Conservation (phyloP, 2,329 filamentous ascomycete species). For the Fusarium sp. region DNA sequence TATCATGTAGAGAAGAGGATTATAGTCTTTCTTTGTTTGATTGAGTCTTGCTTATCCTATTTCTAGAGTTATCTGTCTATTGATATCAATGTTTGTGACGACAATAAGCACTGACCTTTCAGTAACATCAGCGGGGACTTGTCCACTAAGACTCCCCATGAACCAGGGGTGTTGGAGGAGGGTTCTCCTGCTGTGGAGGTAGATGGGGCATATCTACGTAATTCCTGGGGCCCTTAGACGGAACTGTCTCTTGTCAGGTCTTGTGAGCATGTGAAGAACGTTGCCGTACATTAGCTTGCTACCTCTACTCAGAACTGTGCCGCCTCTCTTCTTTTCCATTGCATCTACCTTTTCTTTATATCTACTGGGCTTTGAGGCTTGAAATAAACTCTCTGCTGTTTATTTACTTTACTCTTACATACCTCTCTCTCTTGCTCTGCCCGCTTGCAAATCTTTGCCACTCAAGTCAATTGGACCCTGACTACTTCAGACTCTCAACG, state of each 20-base stretch:
- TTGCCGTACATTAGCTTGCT: conserved; percentile 2
- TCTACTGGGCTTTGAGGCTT: conserved; percentile 20
- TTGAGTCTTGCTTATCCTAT: neutral
- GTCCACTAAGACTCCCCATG: neutral
- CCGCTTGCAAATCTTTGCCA: conserved; percentile 4
- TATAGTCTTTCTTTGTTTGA: neutral
- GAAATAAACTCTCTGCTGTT: conserved; percentile 7
- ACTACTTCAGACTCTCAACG: neutral
- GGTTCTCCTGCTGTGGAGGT: conserved; percentile 24
- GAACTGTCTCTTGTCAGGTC: conserved; percentile 19
- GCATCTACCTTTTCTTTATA: neutral
- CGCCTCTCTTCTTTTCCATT: conserved; percentile 1
- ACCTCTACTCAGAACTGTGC: neutral
- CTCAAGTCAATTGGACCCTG: neutral
- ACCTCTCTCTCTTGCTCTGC: neutral
- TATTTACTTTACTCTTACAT: conserved; percentile 6
- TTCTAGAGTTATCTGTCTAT: neutral
- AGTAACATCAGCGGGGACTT: conserved; percentile 18
- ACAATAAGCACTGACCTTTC: conserved; percentile 1
- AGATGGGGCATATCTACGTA: conserved; percentile 36
- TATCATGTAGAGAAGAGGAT: neutral
- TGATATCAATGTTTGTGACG: neutral
- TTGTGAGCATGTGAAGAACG: conserved; percentile 44
- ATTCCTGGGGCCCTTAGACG: conserved; percentile 28
- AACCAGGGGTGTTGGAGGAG: conserved; percentile 15